Base-by-base conservation (phyloP, 2,329 filamentous ascomycete species). In the Acrodontium crateriforme region DNA sequence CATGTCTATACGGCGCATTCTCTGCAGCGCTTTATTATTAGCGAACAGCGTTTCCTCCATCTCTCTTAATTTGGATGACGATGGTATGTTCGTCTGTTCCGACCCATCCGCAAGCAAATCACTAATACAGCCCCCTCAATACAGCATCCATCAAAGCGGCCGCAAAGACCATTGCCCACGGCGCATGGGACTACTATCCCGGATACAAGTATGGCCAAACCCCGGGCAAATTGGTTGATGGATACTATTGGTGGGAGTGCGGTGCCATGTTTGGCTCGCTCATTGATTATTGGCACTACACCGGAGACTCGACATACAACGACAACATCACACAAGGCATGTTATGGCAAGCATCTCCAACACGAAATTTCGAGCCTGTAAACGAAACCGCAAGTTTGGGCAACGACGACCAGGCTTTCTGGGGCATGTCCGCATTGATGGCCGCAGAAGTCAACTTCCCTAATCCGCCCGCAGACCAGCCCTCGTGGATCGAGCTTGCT, bases 231-330 rank as follows among this genome's bases (percentile, higher is more conserved):
- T 56, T 84, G 17, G n/a, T n/a, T n/a, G 52, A 62, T 7, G 75
- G 74, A 38, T 77, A 75, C 49, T 80, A 79, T 60, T 82, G 76
- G 76, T 82, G 76, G 76, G 71, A 81, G 47, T 71, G 71, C 9
- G 50, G 50, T n/a, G 50, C 47, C 22, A 52, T 81, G 55, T 78
- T 76, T 62, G 71, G 74, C 36, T 68, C 71, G 1, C 58, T 78
- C 40, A 60, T 81, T 23, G 74, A 80, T 50, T 81, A 81, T 52
- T 77, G 73, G 70, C 67, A 74, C 35, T 62, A 69, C 32, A 79
- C 75, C 0, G 73, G 72, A 32, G 74, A 80, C 49, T 44, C 54
- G 3, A 64, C 63, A 28, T 79, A 74, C 55, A 78, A 78, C 50
- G 47, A 63, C 8, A 59, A 69, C 9, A 56, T 73, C n/a, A 69